Evolutionary conservation across 495 filamentous ascomycete species (phyloP), one percentile per base, ranked within the genome.

Genomic region (Penicillium fimorum): DNA sequence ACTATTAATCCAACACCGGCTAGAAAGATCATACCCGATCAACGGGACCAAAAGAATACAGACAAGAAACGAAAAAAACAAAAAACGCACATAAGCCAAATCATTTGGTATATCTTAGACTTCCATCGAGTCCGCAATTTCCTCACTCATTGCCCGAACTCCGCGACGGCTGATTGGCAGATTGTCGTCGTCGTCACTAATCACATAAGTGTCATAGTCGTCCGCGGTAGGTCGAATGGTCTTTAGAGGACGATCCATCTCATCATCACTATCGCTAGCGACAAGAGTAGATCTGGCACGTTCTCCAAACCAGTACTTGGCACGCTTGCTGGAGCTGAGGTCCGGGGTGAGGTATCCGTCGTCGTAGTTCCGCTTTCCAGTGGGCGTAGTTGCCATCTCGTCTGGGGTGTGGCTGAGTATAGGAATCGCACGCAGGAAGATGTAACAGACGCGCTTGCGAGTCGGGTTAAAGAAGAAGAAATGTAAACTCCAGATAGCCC

Each of bases 391-490:
- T 40, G 54, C 68, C 50, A 71, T 53, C 58, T 72, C 73, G 61
- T 73, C 78, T 46, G 58, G 86, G 76, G 66, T 81, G 60, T 91
- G 88, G 56, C 85, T 87, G 55, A 96, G 80, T 9, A 93, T 87
- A 8, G 90, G 91, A 35, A 96, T 79, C 10, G 90, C 92, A 48
- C 91, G 84, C 32, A 97, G 78, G 65, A 96, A 94, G 32, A 98
- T 73, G 69, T 97, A 97, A 63, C 90, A 93, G 20, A 98, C 92
- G n/a, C 94, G 83, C 76, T 97, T 98, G 63, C 84, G 81, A 20
- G 83, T 75, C 60, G 92, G 96, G 77, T 94, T 96, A 82, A 96
- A 97, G 72, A 97, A 96, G 78, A 98, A 96, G 70, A 95, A 96
- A 69, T 97, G 90, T 54, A 91, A 76, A 58, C 89, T 92, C 95